Base-by-base conservation (phyloP, 129 eudicot species). In the Lonicera japonica region DNA sequence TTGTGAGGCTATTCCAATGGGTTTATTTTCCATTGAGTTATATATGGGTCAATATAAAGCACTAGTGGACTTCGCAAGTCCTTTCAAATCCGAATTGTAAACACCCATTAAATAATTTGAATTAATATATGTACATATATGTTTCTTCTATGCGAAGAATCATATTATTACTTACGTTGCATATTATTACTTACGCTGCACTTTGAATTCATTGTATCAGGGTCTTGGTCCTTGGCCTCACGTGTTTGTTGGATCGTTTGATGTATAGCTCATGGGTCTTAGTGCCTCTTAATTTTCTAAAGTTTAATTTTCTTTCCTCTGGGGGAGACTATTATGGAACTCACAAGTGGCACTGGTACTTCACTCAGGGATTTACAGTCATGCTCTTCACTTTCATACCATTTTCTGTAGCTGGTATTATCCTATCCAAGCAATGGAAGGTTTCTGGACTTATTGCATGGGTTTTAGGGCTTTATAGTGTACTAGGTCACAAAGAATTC, bases 271-370 rank as follows among this genome's bases (percentile, higher is more conserved):
- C 99, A 11, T 94, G 99, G 99, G 83, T 85, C 59, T 58, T 85
- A 13, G 99, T 94, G 63, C 99, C 99, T 70, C 76, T 94, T 20
- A 94, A 94, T 58, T 94, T 94, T 81, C 70, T 94, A 22, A 88
- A 83, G 72, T 94, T 94, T 78, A 94, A 94, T 66, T 85, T 94
- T 79, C 69, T 94, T 24, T 94, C 99, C 41, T 85, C 96, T 65
- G 96, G 99, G 13, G 99, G 99, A 64, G 96, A 94, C 83, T 94
- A 88, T 70, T 94, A 94, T 77, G 96, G 99, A 75, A 94, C 99
- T 83, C 99, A 94, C 68, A 71, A 74, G 58, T 94, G 99, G 99
- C 99, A 94, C 77, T 94, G 99, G 99, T 94, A 94, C 86, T 78
- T 94, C 73, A 85, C 82, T 29, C 96, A 94, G 74, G 99, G 99